Percentiles rank a stretch among this genome's conserved stretches.
Conservation (phyloP, 2,329 filamentous ascomycete species). For the Phialophora verrucosa region DNA sequence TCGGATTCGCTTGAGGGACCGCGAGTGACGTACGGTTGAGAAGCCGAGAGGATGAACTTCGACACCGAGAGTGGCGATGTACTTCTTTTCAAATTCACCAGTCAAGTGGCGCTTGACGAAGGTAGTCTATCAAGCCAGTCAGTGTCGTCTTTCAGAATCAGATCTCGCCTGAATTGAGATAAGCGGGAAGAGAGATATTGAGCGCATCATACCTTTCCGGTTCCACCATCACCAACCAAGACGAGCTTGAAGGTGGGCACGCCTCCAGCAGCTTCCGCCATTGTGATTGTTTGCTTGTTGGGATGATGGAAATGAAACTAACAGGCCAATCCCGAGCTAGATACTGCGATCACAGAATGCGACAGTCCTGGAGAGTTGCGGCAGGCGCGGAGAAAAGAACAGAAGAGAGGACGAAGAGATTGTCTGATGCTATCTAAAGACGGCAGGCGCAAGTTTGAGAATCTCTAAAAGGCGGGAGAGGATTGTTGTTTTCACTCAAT, state of each 20-base stretch:
- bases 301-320: constrained; percentile 36
- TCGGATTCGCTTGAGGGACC: constrained; percentile 25
- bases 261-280: constrained; percentile 64
- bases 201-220: constrained; percentile 78
- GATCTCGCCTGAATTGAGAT: background rate
- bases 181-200: background rate
- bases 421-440: constrained; percentile 17
- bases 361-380: constrained; percentile 12
- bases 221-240: constrained; percentile 98
- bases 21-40: constrained; percentile 79
- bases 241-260: constrained; percentile 98
- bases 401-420: constrained; percentile 11
- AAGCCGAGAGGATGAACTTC: constrained; percentile 98
- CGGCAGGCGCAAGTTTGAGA: constrained; percentile 22
- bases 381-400: background rate
- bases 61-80: constrained; percentile 99
- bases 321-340: constrained; percentile 36
- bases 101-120: constrained; percentile 99
- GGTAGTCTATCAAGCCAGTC: constrained; percentile 72
- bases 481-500: constrained; percentile 25
- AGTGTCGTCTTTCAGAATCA: constrained; percentile 11
- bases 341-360: constrained; percentile 38
- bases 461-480: constrained; percentile 14
- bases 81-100: constrained; percentile 99
- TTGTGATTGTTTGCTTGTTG: constrained; percentile 47